phyloP scores from a whole-genome alignment of 495 filamentous ascomycete genomes.

The Emericellopsis terricola region DNA sequence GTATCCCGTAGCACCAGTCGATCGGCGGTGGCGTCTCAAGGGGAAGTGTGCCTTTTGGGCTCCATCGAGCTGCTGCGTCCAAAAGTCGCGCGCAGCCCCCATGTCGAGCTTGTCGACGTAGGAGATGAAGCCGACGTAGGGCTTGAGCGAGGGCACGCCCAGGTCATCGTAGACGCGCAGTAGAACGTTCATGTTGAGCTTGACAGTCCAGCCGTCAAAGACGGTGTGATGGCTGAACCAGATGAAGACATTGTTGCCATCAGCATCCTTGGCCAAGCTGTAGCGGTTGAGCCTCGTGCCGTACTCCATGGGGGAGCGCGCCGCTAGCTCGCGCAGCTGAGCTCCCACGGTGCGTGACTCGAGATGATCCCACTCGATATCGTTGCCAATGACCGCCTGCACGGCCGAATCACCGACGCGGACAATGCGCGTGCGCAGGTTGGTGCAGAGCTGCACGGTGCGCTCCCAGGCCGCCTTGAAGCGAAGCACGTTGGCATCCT shows the following conservation, averaged over 20 bases:
- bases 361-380: too few species aligned
- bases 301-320: constrained; percentile 1
- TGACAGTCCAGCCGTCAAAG: not conserved
- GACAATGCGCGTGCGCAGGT: constrained; percentile 51
- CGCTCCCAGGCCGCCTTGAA: constrained; percentile 31
- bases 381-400: constrained; percentile 8
- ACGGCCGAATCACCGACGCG: constrained; percentile 3
- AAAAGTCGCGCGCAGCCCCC: not conserved
- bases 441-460: constrained; percentile 36
- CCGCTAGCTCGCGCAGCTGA: not conserved
- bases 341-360: constrained; percentile 4
- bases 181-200: not conserved
- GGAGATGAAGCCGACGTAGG: not conserved
- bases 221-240: constrained; percentile 19
- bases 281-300: constrained; percentile 9
- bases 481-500: constrained; percentile 16
- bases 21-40: not conserved
- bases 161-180: not conserved
- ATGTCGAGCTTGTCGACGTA: not conserved
- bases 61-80: not conserved
- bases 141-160: not conserved
- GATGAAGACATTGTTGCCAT: constrained; percentile 21
- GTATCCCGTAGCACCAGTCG: not conserved
- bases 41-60: not conserved
- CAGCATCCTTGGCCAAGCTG: constrained; percentile 6